Conservation (phyloP, 805 yeast genomes). For the Yamadazyma sp. region DNA sequence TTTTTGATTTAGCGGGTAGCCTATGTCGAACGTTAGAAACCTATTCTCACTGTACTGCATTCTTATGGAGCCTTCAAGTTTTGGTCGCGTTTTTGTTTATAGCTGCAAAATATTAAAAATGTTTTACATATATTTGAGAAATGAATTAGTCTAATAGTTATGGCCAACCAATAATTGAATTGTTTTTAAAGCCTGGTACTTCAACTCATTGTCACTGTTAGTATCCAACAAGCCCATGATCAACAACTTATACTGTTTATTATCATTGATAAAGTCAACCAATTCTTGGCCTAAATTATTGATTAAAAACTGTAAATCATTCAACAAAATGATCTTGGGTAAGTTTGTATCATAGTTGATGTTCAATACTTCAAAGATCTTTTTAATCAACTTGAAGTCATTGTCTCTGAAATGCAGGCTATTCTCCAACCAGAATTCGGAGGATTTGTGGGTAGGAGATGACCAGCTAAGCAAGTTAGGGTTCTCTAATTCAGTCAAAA, state of each 20-base stretch:
- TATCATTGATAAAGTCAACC: constrained; percentile 38
- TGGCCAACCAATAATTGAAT: constrained; percentile 93
- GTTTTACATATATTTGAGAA: not conserved
- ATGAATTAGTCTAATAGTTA: constrained; percentile 2
- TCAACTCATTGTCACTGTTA: constrained; percentile 79
- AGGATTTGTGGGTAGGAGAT: constrained; percentile 87
- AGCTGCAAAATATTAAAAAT: constrained; percentile 3
- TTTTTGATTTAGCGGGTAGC: constrained; percentile 15
- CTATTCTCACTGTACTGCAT: constrained; percentile 25
- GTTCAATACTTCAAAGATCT: constrained; percentile 54
- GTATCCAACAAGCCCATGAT: constrained; percentile 77
- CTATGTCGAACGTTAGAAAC: constrained; percentile 21
- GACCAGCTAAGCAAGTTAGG: constrained; percentile 71
- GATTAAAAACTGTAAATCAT: constrained; percentile 43
- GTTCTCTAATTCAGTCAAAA: constrained; percentile 77
- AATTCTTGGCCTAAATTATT: constrained; percentile 40
- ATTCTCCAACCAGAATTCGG: constrained; percentile 89
- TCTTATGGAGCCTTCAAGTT: too few species aligned
- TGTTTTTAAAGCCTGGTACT: constrained; percentile 92
- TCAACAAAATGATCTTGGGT: constrained; percentile 38
- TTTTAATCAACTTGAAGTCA: constrained; percentile 69
- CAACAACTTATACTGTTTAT: constrained; percentile 65
- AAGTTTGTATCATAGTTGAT: constrained; percentile 19
- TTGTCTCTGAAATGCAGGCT: constrained; percentile 70
- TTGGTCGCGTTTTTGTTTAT: constrained; percentile 2